A percentile compares a stretch with the other conserved stretches of the same genome.
These are phyloP conservation scores for Rhodotorula sp. DNA, from an alignment of 1,284 basidiomycete genomes.

Conservation along the genomic window DNA sequence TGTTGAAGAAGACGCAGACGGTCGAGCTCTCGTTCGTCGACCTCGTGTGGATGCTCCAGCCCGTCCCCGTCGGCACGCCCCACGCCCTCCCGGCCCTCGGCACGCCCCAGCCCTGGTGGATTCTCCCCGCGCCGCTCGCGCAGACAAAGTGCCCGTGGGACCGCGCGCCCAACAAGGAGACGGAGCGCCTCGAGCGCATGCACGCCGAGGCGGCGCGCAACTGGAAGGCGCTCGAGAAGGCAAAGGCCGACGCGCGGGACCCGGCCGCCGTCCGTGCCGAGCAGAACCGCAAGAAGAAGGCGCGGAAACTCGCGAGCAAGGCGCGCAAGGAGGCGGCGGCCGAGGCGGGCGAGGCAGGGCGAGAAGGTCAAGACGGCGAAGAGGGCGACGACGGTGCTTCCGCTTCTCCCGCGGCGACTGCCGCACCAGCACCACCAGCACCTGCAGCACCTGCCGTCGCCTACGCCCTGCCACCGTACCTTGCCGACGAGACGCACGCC, in stretches of 20 bases:
- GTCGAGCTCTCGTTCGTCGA: conserved; percentile 6
- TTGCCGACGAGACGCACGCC: conserved; percentile 5
- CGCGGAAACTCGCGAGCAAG: conserved; percentile 4
- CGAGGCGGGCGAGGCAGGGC: background rate
- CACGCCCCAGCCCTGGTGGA: conserved; percentile 9
- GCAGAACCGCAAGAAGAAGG: conserved; percentile 17
- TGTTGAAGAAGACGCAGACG: background rate
- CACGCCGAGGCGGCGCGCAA: background rate
- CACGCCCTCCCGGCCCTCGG: conserved; percentile 7
- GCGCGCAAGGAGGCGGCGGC: conserved; percentile 7
- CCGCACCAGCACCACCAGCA: background rate
- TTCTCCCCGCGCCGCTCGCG: conserved; percentile 7
- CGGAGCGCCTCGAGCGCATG: background rate
- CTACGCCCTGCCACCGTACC: conserved; percentile 5
- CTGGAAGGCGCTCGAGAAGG: background rate
- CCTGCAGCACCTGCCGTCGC: background rate
- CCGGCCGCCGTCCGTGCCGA: conserved; percentile 4
- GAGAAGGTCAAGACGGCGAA: background rate
- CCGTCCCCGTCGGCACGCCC: conserved; percentile 7
- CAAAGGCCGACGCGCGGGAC: conserved; percentile 1
- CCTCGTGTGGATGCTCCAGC: conserved; percentile 14
- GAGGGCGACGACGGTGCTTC: no score
- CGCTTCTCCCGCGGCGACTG: background rate
- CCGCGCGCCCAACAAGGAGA: conserved; percentile 5
- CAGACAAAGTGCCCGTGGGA: conserved; percentile 3